These are phyloP conservation scores for Microbotryomycetes sp. DNA, from an alignment of 1,284 basidiomycete species.

Conservation along the genomic window DNA sequence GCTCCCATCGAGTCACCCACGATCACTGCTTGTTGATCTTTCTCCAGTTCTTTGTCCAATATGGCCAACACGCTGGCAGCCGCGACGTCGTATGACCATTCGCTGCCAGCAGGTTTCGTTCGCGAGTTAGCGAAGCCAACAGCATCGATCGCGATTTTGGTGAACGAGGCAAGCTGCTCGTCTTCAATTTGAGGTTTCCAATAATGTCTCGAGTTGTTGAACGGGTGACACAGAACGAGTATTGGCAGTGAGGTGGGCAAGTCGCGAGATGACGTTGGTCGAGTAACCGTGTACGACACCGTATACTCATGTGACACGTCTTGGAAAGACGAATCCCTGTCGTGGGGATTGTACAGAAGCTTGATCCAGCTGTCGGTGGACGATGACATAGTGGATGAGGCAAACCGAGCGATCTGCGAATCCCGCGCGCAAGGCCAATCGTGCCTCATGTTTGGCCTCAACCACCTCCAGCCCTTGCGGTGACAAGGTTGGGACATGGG, in stretches of 20 bases:
- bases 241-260: not conserved
- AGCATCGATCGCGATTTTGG: conserved; percentile 6
- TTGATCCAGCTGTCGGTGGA: not conserved
- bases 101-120: not conserved
- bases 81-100: conserved; percentile 10
- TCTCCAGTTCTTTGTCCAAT: not conserved
- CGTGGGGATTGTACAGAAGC: not conserved
- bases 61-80: conserved; percentile 2
- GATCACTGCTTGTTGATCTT: not conserved
- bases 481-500: too few species aligned
- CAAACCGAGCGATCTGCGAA: too few species aligned
- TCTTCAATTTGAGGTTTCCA: conserved; percentile 8
- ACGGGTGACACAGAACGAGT: conserved; percentile 6
- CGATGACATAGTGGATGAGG: not conserved
- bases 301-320: not conserved
- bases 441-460: too few species aligned
- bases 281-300: conserved; percentile 2
- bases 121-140: conserved; percentile 5
- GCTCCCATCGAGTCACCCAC: conserved; percentile 12
- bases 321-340: not conserved
- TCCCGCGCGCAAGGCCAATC: too few species aligned
- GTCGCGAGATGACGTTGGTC: not conserved
- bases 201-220: conserved; percentile 10
- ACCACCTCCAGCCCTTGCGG: too few species aligned
- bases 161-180: conserved; percentile 4